phyloP scores from a whole-genome alignment of 805 yeast species.

The Zygosaccharomyces bisporus region DNA sequence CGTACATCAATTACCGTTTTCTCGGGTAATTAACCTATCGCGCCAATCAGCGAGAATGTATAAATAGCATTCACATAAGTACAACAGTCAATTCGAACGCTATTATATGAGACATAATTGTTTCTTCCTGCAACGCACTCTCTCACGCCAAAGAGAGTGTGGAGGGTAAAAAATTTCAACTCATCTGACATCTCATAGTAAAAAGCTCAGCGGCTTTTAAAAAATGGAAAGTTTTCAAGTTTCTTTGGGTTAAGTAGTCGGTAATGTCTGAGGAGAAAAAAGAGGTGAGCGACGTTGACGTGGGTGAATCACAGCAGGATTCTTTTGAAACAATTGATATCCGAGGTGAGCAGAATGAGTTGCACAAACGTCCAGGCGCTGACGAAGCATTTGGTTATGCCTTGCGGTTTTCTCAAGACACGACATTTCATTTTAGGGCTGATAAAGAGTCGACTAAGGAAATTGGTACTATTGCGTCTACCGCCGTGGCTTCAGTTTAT shows the following conservation, averaged over 20 bases:
- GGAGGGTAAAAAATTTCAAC: not conserved
- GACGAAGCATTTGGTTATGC: slow-evolving; percentile 12
- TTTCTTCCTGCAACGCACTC: not conserved
- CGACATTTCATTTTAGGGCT: slow-evolving; percentile 21
- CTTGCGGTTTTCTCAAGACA: slow-evolving; percentile 4
- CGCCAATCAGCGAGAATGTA: not conserved
- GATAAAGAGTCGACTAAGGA: slow-evolving; percentile 38
- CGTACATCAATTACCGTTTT: slow-evolving; percentile 1
- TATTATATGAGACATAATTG: not conserved
- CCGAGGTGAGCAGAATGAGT: slow-evolving; percentile 1
- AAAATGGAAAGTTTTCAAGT: no score
- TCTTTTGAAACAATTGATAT: not conserved
- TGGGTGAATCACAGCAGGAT: not conserved
- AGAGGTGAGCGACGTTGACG: slow-evolving; percentile 4
- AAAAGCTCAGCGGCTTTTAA: not conserved
- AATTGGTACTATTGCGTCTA: slow-evolving; percentile 45
- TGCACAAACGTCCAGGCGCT: slow-evolving; percentile 4
- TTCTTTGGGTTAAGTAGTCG: no score
- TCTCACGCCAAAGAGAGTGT: not conserved
- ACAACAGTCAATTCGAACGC: not conserved
- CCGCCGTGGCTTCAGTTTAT: slow-evolving; percentile 50
- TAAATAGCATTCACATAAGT: not conserved
- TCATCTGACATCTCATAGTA: not conserved
- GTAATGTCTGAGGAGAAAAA: slow-evolving; percentile 12
- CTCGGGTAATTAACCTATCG: slow-evolving; percentile 9